Percentiles rank a stretch among this genome's conserved stretches.
Evolutionary conservation across 2,329 filamentous ascomycete genomes (phyloP).

Genomic region (Phaeosphaeria sp.): DNA sequence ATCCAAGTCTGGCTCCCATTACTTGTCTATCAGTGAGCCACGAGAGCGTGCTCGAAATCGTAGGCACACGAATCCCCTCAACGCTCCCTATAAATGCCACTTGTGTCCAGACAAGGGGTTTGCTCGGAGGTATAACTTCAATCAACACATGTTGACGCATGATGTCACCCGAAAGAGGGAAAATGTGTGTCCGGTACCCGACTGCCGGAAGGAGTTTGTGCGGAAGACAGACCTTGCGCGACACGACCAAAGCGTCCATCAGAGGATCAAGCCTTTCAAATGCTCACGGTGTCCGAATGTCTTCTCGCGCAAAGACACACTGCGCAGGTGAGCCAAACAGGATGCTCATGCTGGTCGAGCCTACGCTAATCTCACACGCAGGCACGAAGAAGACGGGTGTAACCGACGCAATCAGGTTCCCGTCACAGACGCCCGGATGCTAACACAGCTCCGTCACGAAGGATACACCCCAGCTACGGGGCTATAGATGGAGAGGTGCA

Average conservation of each 20-base stretch:
- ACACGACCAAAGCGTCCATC: constrained; percentile 69
- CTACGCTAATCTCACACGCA: constrained; percentile 45
- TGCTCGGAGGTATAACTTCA: constrained; percentile 84
- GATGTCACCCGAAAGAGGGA: constrained; percentile 75
- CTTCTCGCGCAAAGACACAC: constrained; percentile 82
- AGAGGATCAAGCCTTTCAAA: constrained; percentile 72
- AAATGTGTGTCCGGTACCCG: constrained; percentile 68
- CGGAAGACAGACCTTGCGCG: constrained; percentile 78
- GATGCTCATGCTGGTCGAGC: not conserved
- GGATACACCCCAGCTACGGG: constrained; percentile 1
- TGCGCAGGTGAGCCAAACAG: constrained; percentile 68
- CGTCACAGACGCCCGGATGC: constrained; percentile 13
- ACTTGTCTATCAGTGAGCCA: constrained; percentile 5
- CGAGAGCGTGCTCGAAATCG: constrained; percentile 19
- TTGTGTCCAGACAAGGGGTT: constrained; percentile 76
- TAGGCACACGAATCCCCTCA: constrained; percentile 22
- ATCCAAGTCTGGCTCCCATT: constrained; percentile 7
- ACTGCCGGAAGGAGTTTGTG: constrained; percentile 78
- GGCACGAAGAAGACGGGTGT: constrained; percentile 80
- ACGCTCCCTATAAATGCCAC: constrained; percentile 67
- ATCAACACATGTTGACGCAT: constrained; percentile 85
- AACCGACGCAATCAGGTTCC: constrained; percentile 59
- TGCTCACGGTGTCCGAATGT: constrained; percentile 74
- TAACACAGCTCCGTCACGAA: constrained; percentile 15
- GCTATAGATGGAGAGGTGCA: constrained; percentile 1